Base-by-base conservation (phyloP, 257 asterid genomes). In the Salvia hispanica region DNA sequence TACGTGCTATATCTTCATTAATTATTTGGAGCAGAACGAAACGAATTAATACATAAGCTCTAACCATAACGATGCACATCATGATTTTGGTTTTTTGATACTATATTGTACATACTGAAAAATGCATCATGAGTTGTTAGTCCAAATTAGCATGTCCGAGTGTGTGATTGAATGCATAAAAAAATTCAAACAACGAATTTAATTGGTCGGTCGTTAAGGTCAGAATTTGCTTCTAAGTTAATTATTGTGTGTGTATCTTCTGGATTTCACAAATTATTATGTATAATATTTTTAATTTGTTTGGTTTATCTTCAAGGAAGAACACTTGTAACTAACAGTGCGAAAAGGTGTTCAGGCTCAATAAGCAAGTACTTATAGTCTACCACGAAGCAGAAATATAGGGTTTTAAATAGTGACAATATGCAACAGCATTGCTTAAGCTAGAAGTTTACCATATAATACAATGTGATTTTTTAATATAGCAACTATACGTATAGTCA, bases 151-250 rank as follows among this genome's bases (percentile, higher is more conserved):
- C 28, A 39, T 15, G 44, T 6, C 55, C 18, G 52, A 40, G 28
- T 10, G 40, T 21, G 15, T 10, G 8, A 62, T 14, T 40, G 9
- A 52, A 52, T 52, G 50, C 50, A 53, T 55, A 46, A 64, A 44
- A 44, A 72, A 48, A 44, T 56, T 46, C 9, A 65, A 16, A 43
- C 1, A 55, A 39, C 12, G 55, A 55, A 21, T 47, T 48, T 39
- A 63, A 25, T 25, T 25, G 31, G 64, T 59, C 59, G 63, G 73
- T 43, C 52, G 63, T 66, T 54, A 40, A 50, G 58, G 73, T 66
- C 73, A 39, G 39, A 40, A 60, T 39, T 74, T 53, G 59, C 54
- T 66, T 39, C 72, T 48, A 52, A 66, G 16, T 51, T 53, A 55
- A 44, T 61, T 60, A 60, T 74, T 34, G 5, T 7, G 40, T 7